A percentile compares a stretch with the other conserved stretches of the same genome.
Conservation (phyloP, 1,139 yeast species). For the Zygoascus meyerae region DNA sequence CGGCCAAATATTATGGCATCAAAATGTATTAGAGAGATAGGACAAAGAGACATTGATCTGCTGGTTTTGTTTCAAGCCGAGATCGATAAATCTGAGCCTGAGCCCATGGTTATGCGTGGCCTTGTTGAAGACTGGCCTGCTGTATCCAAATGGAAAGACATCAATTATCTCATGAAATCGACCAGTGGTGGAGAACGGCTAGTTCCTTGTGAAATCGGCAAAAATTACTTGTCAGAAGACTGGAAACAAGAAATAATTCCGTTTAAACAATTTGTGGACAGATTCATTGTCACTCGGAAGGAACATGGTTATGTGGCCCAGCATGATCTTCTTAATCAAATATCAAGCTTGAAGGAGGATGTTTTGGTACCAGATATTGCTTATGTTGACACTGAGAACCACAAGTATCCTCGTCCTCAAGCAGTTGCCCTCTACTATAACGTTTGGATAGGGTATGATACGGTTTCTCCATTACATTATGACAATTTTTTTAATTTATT, state of each 20-base stretch:
- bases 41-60: slow-evolving; percentile 8
- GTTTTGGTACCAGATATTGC: slow-evolving; percentile 21
- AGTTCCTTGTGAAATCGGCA: slow-evolving; percentile 27
- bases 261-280: slow-evolving; percentile 17
- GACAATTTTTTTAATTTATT: slow-evolving; percentile 24
- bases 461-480: slow-evolving; percentile 26
- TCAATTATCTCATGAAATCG: slow-evolving; percentile 15
- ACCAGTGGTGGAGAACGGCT: slow-evolving; percentile 21
- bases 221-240: slow-evolving; percentile 16
- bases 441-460: slow-evolving; percentile 26
- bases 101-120: slow-evolving; percentile 17
- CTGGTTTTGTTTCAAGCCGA: slow-evolving; percentile 12
- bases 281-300: slow-evolving; percentile 6
- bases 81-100: slow-evolving; percentile 8
- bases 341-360: slow-evolving; percentile 20
- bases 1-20: neutral
- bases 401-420: slow-evolving; percentile 10
- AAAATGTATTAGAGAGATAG: neutral
- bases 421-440: slow-evolving; percentile 15
- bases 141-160: slow-evolving; percentile 19
- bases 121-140: slow-evolving; percentile 26
- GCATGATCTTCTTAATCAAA: slow-evolving; percentile 19
- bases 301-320: slow-evolving; percentile 21
- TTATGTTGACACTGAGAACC: slow-evolving; percentile 10
- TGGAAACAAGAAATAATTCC: slow-evolving; percentile 22